Conservation (phyloP, 2,329 filamentous ascomycete species). For the Beauveria australis region DNA sequence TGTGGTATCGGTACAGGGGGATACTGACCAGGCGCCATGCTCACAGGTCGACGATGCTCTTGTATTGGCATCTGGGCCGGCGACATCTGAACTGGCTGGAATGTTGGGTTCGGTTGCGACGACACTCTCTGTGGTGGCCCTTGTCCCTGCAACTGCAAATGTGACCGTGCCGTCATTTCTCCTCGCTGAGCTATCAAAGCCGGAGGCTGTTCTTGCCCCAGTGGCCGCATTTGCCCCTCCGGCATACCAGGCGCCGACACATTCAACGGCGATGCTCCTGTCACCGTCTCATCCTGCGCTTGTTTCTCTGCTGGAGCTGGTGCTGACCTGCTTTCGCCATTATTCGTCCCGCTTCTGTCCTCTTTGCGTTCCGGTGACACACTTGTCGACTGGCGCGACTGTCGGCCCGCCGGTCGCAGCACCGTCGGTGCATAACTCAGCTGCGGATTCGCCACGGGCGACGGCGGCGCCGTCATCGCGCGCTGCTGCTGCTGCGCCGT, state of each 20-base stretch:
- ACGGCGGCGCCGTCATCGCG: background rate
- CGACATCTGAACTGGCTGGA: no score
- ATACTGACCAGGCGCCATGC: background rate
- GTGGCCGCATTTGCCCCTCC: background rate
- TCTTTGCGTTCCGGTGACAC: constrained; percentile 6
- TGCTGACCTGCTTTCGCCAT: no score
- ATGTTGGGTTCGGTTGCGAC: no score
- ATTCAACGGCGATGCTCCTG: background rate
- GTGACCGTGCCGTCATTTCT: background rate
- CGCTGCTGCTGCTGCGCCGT: background rate
- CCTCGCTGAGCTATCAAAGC: background rate
- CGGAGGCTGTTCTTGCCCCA: background rate
- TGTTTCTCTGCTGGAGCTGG: background rate
- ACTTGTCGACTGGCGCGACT: background rate
- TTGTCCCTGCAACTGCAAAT: background rate
- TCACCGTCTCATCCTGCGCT: background rate
- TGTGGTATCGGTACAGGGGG: background rate
- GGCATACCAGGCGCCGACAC: no score
- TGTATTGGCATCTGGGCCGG: background rate
- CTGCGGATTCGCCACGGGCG: background rate
- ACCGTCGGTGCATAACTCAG: constrained; percentile 3
- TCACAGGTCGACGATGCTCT: background rate
- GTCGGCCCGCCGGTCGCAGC: background rate
- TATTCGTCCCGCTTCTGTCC: no score
- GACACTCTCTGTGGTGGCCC: background rate